phyloP scores from a whole-genome alignment of 2,329 filamentous ascomycete species.

The Lasiodiplodia sp. region DNA sequence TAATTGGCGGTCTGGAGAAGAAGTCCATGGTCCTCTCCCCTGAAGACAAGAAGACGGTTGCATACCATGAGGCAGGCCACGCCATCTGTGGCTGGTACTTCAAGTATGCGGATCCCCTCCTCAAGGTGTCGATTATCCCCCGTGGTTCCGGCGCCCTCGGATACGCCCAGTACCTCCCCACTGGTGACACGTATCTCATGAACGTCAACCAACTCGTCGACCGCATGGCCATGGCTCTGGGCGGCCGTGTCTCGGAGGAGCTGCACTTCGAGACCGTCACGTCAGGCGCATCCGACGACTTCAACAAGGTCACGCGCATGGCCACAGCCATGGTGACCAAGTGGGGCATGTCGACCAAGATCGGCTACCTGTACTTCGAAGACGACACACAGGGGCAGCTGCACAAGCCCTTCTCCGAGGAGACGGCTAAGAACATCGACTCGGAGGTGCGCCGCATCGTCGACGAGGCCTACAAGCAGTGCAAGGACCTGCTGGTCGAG shows the following conservation, averaged over 20 bases:
- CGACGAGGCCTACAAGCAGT: constrained; percentile 90
- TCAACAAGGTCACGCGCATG: constrained; percentile 97
- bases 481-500: constrained; percentile 79
- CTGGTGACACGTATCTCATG: constrained; percentile 93
- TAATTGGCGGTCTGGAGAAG: constrained; percentile 95
- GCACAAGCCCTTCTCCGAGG: constrained; percentile 94
- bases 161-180: constrained; percentile 96
- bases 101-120: constrained; percentile 91
- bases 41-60: constrained; percentile 93
- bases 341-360: constrained; percentile 96
- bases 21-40: constrained; percentile 94
- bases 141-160: constrained; percentile 92
- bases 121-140: constrained; percentile 98
- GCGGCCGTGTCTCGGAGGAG: constrained; percentile 93
- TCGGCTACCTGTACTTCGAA: constrained; percentile 91
- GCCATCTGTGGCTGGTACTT: constrained; percentile 99
- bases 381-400: constrained; percentile 80
- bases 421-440: constrained; percentile 92
- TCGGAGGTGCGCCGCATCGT: constrained; percentile 89
- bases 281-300: constrained; percentile 93
- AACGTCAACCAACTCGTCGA: constrained; percentile 96
- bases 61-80: constrained; percentile 97
- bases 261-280: constrained; percentile 97
- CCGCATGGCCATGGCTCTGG: constrained; percentile 99
- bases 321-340: constrained; percentile 99